A percentile compares a stretch with the other conserved stretches of the same genome.
phyloP scores from a whole-genome alignment of 371 early-diverging fungal genomes.

The Mortierella sp. region DNA sequence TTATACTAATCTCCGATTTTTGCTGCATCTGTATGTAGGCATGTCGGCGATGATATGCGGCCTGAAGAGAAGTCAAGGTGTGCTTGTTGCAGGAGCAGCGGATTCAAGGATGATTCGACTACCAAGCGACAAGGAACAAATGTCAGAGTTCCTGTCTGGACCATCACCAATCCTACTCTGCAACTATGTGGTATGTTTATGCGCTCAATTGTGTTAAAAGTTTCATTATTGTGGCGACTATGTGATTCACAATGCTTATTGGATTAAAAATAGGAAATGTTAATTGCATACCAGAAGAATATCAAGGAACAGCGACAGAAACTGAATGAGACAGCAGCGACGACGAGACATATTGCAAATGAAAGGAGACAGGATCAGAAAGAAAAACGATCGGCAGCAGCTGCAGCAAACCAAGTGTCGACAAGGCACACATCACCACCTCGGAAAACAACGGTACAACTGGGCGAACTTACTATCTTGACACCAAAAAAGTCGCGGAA shows the following conservation, averaged over 20 bases:
- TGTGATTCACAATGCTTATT: background rate
- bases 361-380: background rate
- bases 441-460: background rate
- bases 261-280: background rate
- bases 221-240: background rate
- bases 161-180: background rate
- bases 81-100: constrained; percentile 20
- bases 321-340: background rate
- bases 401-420: background rate
- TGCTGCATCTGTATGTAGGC: background rate
- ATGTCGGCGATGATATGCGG: constrained; percentile 10
- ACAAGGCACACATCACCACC: background rate
- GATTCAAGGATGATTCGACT: constrained; percentile 13
- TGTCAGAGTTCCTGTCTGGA: constrained; percentile 2
- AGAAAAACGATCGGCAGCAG: background rate
- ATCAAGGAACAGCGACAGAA: background rate
- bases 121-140: constrained; percentile 9
- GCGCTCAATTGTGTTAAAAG: background rate
- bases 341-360: background rate
- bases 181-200: background rate
- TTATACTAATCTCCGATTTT: background rate
- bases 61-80: constrained; percentile 1
- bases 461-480: constrained; percentile 1
- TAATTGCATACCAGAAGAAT: background rate
- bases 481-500: background rate